Conservation (phyloP, 192 early-diverging fungal species). For the Funneliformis geosporum region DNA sequence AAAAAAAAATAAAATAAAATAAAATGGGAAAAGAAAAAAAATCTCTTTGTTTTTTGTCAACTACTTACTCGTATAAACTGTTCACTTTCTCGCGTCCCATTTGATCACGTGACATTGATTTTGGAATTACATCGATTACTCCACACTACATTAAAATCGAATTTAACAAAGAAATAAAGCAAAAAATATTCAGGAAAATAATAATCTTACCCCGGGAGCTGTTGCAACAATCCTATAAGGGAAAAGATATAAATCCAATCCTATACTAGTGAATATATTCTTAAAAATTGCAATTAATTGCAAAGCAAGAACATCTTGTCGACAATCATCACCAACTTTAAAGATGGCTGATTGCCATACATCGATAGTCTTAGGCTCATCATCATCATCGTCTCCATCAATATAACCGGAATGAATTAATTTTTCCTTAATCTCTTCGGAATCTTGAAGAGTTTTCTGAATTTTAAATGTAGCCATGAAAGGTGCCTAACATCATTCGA, state of each 20-base stretch:
- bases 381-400: conserved; percentile 40
- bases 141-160: conserved; percentile 62
- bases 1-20: no score
- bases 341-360: conserved; percentile 91
- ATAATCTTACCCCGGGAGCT: conserved; percentile 72
- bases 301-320: conserved; percentile 96
- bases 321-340: conserved; percentile 99
- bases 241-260: conserved; percentile 93
- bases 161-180: conserved; percentile 23
- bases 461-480: conserved; percentile 99
- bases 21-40: no score
- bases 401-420: conserved; percentile 32
- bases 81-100: conserved; percentile 99
- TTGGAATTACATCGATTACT: conserved; percentile 98
- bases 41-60: no score
- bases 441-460: conserved; percentile 57
- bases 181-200: background rate
- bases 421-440: conserved; percentile 55
- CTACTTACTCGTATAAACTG: conserved; percentile 72
- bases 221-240: conserved; percentile 98
- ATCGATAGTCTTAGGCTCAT: conserved; percentile 46
- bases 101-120: conserved; percentile 95
- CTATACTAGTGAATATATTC: conserved; percentile 87
- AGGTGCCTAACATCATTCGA: conserved; percentile 63
- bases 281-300: conserved; percentile 98